Evolutionary conservation across 768 basidiomycete species (phyloP).

Genomic region (Porpolomopsis calyptriformis): DNA sequence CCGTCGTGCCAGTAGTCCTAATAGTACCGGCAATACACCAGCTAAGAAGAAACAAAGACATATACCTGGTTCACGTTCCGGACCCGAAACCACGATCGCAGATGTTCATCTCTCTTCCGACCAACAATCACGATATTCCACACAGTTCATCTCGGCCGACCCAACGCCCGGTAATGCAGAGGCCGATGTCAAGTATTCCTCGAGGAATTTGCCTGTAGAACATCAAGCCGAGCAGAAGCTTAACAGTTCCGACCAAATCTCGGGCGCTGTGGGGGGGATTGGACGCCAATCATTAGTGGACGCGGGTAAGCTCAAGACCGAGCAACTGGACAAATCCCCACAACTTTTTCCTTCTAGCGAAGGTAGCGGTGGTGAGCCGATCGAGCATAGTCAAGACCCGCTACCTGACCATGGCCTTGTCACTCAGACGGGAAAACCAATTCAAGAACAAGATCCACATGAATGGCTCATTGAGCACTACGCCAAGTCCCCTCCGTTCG

Average conservation of each 20-base stretch:
- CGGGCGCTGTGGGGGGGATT: too few species aligned
- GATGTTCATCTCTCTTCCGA: neutral
- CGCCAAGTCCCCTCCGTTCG: slow-evolving; percentile 24
- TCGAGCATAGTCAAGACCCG: neutral
- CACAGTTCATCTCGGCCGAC: too few species aligned
- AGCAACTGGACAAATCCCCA: neutral
- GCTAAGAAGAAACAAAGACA: neutral
- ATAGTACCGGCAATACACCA: neutral
- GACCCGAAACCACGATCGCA: neutral
- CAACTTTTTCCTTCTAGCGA: neutral
- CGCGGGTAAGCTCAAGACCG: neutral
- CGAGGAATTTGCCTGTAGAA: too few species aligned
- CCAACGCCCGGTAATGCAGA: too few species aligned
- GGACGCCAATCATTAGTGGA: too few species aligned
- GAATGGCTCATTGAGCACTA: slow-evolving; percentile 53
- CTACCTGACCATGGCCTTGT: slow-evolving; percentile 6
- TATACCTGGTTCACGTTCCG: neutral
- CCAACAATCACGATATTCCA: too few species aligned
- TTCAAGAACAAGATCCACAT: slow-evolving; percentile 43
- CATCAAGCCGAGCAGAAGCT: too few species aligned
- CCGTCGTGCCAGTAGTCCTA: neutral
- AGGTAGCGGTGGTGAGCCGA: neutral
- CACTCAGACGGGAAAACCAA: slow-evolving; percentile 8
- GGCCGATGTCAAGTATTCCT: too few species aligned
- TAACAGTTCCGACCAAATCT: too few species aligned